phyloP scores from a whole-genome alignment of 768 basidiomycete genomes.

The Boletus insuetus region DNA sequence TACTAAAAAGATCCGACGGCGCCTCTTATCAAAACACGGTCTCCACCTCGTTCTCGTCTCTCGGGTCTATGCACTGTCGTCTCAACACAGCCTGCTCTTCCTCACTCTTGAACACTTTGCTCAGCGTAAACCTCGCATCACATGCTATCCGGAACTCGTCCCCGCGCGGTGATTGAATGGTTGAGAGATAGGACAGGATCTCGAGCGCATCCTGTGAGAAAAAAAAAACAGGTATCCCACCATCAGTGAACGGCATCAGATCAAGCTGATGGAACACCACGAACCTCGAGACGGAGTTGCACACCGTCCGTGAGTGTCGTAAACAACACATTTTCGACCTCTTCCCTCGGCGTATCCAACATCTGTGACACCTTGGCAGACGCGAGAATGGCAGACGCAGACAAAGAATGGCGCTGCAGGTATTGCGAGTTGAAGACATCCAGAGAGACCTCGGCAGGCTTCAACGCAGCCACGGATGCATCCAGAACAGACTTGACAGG shows the following conservation, averaged over 20 bases:
- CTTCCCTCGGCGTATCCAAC: conserved; percentile 49
- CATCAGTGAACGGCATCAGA: neutral
- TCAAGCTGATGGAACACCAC: no score
- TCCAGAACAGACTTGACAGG: conserved; percentile 51
- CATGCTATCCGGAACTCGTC: conserved; percentile 63
- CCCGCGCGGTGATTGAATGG: conserved; percentile 48
- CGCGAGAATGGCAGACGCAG: conserved; percentile 56
- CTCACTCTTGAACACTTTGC: conserved; percentile 62
- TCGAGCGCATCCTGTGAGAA: conserved; percentile 48
- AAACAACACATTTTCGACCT: conserved; percentile 62
- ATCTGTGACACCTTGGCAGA: conserved; percentile 53
- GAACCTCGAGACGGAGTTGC: conserved; percentile 47
- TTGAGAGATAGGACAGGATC: conserved; percentile 46
- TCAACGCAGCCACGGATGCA: conserved; percentile 44
- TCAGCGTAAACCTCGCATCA: conserved; percentile 51
- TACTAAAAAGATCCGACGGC: neutral
- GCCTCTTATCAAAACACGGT: conserved; percentile 17
- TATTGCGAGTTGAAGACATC: conserved; percentile 74
- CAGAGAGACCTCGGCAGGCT: conserved; percentile 57
- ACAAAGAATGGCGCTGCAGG: conserved; percentile 57
- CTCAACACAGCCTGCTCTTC: conserved; percentile 48
- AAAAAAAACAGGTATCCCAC: neutral
- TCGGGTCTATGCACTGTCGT: conserved; percentile 18
- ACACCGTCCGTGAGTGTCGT: conserved; percentile 43
- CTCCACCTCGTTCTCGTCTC: conserved; percentile 23